Conservation (phyloP, 768 basidiomycete species). For the Hebeloma cylindrosporum region DNA sequence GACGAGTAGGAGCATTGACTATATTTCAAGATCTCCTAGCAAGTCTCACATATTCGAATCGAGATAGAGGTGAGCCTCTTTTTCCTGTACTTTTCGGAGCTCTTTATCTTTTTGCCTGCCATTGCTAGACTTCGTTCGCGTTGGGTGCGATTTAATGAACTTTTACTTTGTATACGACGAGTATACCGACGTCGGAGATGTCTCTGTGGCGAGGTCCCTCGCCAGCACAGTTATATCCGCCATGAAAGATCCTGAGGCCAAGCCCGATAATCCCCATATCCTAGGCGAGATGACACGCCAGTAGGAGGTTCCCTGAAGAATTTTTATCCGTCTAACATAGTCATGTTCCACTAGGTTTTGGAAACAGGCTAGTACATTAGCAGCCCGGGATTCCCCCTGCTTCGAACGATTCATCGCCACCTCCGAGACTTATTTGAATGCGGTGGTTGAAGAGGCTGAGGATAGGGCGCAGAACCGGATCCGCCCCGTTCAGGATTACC, state of each 20-base stretch:
- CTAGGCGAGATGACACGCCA: conserved; percentile 37
- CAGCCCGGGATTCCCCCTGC: conserved; percentile 18
- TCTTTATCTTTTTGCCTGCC: neutral
- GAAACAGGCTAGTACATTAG: conserved; percentile 14
- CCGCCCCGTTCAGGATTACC: conserved; percentile 53
- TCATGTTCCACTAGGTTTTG: conserved; percentile 20
- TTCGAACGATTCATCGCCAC: conserved; percentile 32
- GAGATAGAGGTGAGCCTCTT: conserved; percentile 9
- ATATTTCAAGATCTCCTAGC: conserved; percentile 22
- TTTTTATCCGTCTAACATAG: neutral
- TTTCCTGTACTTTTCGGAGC: neutral
- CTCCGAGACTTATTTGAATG: conserved; percentile 41
- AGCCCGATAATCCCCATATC: conserved; percentile 26
- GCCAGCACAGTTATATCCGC: conserved; percentile 41
- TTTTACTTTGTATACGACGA: conserved; percentile 52
- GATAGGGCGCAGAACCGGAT: conserved; percentile 38
- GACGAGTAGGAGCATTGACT: too few species aligned
- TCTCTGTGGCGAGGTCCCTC: conserved; percentile 26
- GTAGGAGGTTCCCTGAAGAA: conserved; percentile 25
- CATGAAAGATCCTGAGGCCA: conserved; percentile 35
- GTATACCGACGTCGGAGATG: conserved; percentile 42
- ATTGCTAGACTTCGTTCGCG: conserved; percentile 19
- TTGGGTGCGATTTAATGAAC: conserved; percentile 48
- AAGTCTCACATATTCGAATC: conserved; percentile 19
- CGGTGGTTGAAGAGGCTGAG: conserved; percentile 43